Base-by-base conservation (phyloP, 148 eudicot genomes). In the Rhododendron williamsianum region DNA sequence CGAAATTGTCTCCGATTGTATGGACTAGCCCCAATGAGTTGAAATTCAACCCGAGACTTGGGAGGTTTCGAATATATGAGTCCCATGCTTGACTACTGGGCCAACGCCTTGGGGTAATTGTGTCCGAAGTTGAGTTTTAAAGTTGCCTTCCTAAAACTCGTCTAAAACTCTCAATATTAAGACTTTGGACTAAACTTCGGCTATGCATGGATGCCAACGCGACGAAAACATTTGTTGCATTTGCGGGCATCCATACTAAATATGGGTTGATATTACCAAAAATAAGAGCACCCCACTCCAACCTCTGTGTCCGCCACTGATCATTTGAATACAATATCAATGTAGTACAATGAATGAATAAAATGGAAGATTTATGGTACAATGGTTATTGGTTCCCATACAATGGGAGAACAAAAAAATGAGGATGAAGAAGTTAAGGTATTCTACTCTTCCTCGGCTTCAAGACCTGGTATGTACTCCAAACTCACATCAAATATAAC, bases 391-490 rank as follows among this genome's bases (percentile, higher is more conserved):
- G 6, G 43, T 73, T 15, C 77, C 38, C 16, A 73, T 12, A 36
- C 0, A 73, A 18, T 73, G 77, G 45, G 38, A 33, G 21, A 33
- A 27, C 76, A 72, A 4, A 35, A 33, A 73, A 36, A 16, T 69
- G 36, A 69, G 36, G 18, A 12, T 30, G 23, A 7, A 67, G 23
- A 7, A 67, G 3, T 27, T 10, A 73, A 13, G 21, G 36, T 5
- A 15, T 65, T 12, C 88, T 89, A 90, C 87, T 92, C 93, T 84
- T 95, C 98, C 6, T 97, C 99, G 0, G 58, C 54, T 73, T 95
- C 99, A 69, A 97, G 93, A 41, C 99, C 99, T 21, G 99, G 99
- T 72, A 97, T 91, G 91, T 92, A 97, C 87, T 92, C 94, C 92
- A 97, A 92, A 84, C 96, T 97, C 83, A 97, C 99, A 49, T 97